phyloP scores from a whole-genome alignment of 192 early-diverging fungal genomes.

The Entomortierella lignicola region DNA sequence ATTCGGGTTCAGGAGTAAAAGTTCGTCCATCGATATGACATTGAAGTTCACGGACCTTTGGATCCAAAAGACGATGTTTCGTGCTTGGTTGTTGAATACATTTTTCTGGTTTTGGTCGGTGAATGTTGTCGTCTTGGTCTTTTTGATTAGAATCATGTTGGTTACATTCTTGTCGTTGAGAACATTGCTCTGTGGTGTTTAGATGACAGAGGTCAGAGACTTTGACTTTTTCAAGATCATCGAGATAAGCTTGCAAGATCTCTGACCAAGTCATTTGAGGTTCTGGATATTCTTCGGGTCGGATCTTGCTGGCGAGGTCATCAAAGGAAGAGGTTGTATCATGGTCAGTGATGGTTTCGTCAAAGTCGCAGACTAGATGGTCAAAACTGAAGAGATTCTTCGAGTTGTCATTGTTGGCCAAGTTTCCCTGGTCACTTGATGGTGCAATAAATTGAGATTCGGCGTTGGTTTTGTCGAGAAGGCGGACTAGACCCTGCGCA shows the following conservation, averaged over 20 bases:
- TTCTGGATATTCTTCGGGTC: slow-evolving; percentile 4
- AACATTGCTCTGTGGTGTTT: too few species aligned
- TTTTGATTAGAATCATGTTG: too few species aligned
- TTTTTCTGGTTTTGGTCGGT: neutral
- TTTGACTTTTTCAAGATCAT: slow-evolving; percentile 42
- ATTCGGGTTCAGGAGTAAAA: slow-evolving; percentile 36
- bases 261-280: slow-evolving; percentile 39
- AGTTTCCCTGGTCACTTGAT: neutral
- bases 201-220: slow-evolving; percentile 31
- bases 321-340: slow-evolving; percentile 54
- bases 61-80: slow-evolving; percentile 11
- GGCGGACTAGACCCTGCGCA: slow-evolving; percentile 32
- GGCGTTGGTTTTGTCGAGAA: slow-evolving; percentile 14
- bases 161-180: too few species aligned
- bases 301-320: slow-evolving; percentile 21
- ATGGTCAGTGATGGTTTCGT: slow-evolving; percentile 50
- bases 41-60: slow-evolving; percentile 14
- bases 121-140: neutral
- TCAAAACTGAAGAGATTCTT: slow-evolving; percentile 21
- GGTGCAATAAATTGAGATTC: too few species aligned
- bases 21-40: slow-evolving; percentile 42
- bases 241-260: slow-evolving; percentile 47
- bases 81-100: neutral
- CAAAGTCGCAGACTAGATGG: slow-evolving; percentile 48
- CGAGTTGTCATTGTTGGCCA: too few species aligned